Evolutionary conservation across 83 land plant species (phyloP), one percentile per base, ranked within the genome.

Genomic region (Picea abies): DNA sequence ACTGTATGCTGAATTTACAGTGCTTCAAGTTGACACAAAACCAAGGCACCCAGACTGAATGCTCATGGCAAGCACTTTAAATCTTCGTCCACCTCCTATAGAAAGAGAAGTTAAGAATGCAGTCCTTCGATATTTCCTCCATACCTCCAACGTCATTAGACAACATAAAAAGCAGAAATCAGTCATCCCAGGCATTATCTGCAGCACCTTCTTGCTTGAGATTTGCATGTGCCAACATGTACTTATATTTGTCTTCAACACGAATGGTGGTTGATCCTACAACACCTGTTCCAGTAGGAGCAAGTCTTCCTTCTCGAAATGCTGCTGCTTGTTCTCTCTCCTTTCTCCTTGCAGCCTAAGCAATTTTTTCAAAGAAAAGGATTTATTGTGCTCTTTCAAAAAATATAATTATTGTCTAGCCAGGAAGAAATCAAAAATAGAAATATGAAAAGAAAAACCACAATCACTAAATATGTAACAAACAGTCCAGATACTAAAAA

Each of bases 111-210:
- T 75, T 22, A 75, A 75, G 26, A 2, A 75, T 9, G 77, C 58
- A 73, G 26, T 41, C 77, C 58, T 73, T 39, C 76, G 7, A 60
- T 70, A 78, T 62, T 56, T 82, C 35, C 67, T 56, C 84, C 84
- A 76, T 58, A 63, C 41, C 49, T 79, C 68, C 56, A 17, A 60
- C 35, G 25, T 22, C 19, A 32, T 20, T 39, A 60, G 29, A 60
- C 44, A 60, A 29, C 61, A 29, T 79, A 3, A 60, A 32, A 60
- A 20, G 44, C 25, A 61, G 22, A 12, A 67, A 68, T 87, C 84
- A 94, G 68, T 94, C 96, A 84, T 94, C 94, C 96, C 96, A 94
- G 68, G 96, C 96, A 87, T 90, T 92, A 83, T 94, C 96, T 41
- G 96, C 96, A 5, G 91, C 91, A 49, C 96, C 95, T 76, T 87